These are phyloP conservation scores for Graphilbum ipis-grandicollis DNA, from an alignment of 2,329 filamentous ascomycete species.

Conservation along the genomic window DNA sequence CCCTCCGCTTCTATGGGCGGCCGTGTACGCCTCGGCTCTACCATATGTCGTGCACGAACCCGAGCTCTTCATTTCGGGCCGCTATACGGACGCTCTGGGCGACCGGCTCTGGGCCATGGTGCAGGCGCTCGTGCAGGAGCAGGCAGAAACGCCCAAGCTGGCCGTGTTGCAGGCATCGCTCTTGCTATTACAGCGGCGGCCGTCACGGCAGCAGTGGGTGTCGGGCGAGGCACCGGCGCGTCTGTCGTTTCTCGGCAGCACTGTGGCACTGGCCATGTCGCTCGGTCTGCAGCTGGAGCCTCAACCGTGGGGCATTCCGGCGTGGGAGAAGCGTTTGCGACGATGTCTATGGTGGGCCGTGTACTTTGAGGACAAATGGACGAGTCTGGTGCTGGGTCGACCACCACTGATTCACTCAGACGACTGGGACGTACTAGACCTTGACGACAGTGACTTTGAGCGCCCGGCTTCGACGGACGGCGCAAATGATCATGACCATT, in stretches of 20 bases:
- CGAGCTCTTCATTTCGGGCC: not conserved
- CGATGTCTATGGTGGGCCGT: not conserved
- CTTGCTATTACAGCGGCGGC: not conserved
- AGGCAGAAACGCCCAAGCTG: not conserved
- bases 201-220: not conserved
- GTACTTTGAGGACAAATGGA: not conserved
- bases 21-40: not conserved
- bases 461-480: too few relatives aligned
- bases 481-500: not conserved
- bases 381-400: not conserved
- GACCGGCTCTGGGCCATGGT: not conserved
- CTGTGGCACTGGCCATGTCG: not conserved
- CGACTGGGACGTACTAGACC: not conserved
- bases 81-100: not conserved
- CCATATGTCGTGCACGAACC: not conserved
- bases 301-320: not conserved
- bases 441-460: not conserved
- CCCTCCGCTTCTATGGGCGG: not conserved
- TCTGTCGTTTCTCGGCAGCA: not conserved
- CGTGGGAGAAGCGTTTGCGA: slow-evolving; percentile 1
- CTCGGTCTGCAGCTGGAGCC: not conserved
- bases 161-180: not conserved
- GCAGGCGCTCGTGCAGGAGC: not conserved
- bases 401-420: not conserved
- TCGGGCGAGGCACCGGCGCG: not conserved